Percentiles rank a stretch among this genome's conserved stretches.
These are phyloP conservation scores for Ciborinia camelliae DNA, from an alignment of 2,329 filamentous ascomycete genomes.

Conservation along the genomic window DNA sequence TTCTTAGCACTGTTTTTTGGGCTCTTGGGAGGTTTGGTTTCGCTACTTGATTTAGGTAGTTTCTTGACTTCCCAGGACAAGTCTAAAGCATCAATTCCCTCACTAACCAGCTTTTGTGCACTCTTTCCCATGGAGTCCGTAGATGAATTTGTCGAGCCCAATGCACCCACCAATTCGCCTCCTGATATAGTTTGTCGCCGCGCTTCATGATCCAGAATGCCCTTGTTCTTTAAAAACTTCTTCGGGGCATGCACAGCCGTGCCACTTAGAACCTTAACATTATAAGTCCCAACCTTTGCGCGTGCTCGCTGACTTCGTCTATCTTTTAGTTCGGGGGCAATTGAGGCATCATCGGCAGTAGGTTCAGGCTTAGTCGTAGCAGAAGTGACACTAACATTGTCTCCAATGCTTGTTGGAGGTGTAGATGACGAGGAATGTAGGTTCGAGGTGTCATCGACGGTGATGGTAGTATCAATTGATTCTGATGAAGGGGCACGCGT, in stretches of 20 bases:
- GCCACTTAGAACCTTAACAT: constrained; percentile 60
- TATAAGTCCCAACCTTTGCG: constrained; percentile 60
- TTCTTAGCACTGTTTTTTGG: constrained; percentile 32
- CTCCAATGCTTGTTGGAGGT: constrained; percentile 63
- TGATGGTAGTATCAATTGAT: constrained; percentile 32
- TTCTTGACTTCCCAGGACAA: constrained; percentile 44
- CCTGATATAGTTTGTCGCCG: constrained; percentile 48
- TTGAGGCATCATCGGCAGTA: constrained; percentile 13
- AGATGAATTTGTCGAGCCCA: constrained; percentile 34
- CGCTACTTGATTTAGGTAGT: constrained; percentile 39
- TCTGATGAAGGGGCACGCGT: constrained; percentile 33
- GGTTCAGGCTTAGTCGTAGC: constrained; percentile 38
- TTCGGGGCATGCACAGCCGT: constrained; percentile 53
- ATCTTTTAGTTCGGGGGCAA: constrained; percentile 23
- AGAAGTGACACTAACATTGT: constrained; percentile 56
- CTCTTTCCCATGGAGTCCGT: constrained; percentile 31
- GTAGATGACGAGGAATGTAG: constrained; percentile 43
- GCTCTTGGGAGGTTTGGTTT: constrained; percentile 28
- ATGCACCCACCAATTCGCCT: constrained; percentile 36
- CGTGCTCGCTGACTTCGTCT: constrained; percentile 54
- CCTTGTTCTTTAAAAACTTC: constrained; percentile 43
- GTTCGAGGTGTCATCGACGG: constrained; percentile 33
- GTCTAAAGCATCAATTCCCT: constrained; percentile 48
- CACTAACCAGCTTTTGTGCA: constrained; percentile 35
- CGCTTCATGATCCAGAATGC: constrained; percentile 22